Evolutionary conservation across 768 basidiomycete species (phyloP), one percentile per base, ranked within the genome.

Genomic region (Hypsizygus marmoreus): DNA sequence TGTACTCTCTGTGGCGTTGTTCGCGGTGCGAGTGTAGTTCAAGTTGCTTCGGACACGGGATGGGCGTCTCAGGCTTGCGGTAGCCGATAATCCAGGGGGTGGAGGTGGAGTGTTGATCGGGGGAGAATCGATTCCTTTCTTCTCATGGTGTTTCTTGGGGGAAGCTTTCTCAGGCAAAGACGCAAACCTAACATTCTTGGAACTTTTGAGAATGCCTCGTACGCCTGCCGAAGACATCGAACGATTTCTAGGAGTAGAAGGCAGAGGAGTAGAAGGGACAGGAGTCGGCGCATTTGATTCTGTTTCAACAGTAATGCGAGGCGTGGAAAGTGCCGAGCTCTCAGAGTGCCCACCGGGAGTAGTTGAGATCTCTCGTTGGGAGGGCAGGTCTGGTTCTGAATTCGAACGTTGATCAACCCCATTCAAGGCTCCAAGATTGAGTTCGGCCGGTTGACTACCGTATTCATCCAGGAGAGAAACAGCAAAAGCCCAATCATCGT

Each of bases 161-260:
- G 17, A 30, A 12, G 40, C 30, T 35, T 50, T 54, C 17, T 52
- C 55, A 10, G 68, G 67, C 31, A 68, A 53, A 33, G 65, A 64
- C 11, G 69, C 69, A 51, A 77, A 77, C 33, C 74, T 69, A 43
- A 77, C 75, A 31, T 64, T 74, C 47, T 71, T 75, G 57, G 57
- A 63, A 43, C 59, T 63, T 47, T 71, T 72, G 26, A 72, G 58
- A 25, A 72, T 70, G 29, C 70, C 65, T 17, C 66, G 62, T 19
- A 63, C 56, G 14, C 41, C 45, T 31, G 47, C 31, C 24, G 52
- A 61, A 4, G 60, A 60, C 16, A 60, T 55, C 10, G 52, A 40
- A 9, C 48, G 43, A 7, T 46, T 24, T 25, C 58, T 56, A 25
- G 58, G 57, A 22, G 48, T 49, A 7, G 50, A 41, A 36, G 49